phyloP scores from a whole-genome alignment of 1,284 basidiomycete species.

The Neolentinus lepideus region DNA sequence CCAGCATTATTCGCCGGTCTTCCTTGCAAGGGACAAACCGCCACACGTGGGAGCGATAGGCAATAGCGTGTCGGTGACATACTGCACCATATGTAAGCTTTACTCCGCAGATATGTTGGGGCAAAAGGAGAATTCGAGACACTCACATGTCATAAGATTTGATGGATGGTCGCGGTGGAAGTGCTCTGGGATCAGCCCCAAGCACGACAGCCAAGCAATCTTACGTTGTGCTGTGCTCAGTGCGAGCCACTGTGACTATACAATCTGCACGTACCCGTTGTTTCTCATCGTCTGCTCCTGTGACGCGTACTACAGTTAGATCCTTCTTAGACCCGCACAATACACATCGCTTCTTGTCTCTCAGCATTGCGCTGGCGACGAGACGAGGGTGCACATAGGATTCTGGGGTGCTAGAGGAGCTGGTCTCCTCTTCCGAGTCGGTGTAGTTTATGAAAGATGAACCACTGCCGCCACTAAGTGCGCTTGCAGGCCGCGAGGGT shows the following conservation, averaged over 20 bases:
- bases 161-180: background rate
- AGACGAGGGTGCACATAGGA: background rate
- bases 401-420: background rate
- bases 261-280: background rate
- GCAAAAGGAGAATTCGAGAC: background rate
- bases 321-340: background rate
- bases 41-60: background rate
- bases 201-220: background rate
- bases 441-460: background rate
- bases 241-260: background rate
- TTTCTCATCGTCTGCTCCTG: background rate
- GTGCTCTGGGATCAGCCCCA: background rate
- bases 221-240: background rate
- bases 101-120: background rate
- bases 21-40: background rate
- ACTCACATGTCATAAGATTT: background rate
- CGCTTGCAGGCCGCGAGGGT: background rate
- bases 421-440: background rate
- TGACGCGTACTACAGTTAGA: background rate
- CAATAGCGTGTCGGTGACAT: background rate
- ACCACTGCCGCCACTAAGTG: background rate
- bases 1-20: background rate
- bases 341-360: background rate
- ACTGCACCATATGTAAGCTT: background rate
- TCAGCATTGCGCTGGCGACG: background rate